Evolutionary conservation across 139 green algal genomes (phyloP).

Genomic region (Closterium sp.): DNA sequence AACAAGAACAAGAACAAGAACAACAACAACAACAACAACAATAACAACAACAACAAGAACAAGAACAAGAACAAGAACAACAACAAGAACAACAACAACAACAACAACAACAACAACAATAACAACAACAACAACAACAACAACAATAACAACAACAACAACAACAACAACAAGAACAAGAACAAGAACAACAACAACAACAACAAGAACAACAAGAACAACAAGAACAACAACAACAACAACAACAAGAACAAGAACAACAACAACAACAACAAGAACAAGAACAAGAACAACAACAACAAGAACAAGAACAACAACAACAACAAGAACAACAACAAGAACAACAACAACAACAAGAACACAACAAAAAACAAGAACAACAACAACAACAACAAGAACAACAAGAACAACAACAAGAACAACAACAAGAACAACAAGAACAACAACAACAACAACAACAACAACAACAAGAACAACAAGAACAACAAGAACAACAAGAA

Average conservation of each 20-base stretch:
- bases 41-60: neutral
- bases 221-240: slow-evolving; percentile 23
- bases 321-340: neutral
- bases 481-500: too few species aligned
- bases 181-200: slow-evolving; percentile 22
- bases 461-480: neutral
- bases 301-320: neutral
- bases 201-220: slow-evolving; percentile 14
- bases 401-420: neutral
- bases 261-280: neutral
- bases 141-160: slow-evolving; percentile 13
- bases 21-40: neutral
- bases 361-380: neutral
- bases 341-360: neutral
- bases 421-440: neutral
- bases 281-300: neutral
- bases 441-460: neutral
- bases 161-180: slow-evolving; percentile 16
- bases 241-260: neutral
- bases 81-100: slow-evolving; percentile 16
- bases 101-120: neutral
- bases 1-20: neutral
- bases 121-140: slow-evolving; percentile 15
- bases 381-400: neutral
- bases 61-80: neutral